These are phyloP conservation scores for Tephrocybe sp. DNA, from an alignment of 768 basidiomycete genomes.

Conservation along the genomic window DNA sequence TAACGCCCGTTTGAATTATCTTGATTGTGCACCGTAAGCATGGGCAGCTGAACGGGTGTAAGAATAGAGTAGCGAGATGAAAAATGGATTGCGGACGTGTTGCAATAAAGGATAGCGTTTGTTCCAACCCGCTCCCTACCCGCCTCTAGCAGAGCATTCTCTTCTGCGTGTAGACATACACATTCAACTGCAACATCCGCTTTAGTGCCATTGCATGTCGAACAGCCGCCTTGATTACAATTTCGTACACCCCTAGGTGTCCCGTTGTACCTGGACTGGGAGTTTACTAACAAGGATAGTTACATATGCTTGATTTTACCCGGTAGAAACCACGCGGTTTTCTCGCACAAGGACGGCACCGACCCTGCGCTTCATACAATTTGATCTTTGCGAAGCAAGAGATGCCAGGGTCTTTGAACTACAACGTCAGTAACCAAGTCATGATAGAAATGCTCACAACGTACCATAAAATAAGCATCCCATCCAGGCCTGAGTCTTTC, in stretches of 20 bases:
- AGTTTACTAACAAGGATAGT: neutral
- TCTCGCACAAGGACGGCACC: slow-evolving; percentile 91
- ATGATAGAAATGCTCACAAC: slow-evolving; percentile 13
- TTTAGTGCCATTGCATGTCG: slow-evolving; percentile 64
- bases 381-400: slow-evolving; percentile 84
- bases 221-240: slow-evolving; percentile 91
- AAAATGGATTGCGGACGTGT: slow-evolving; percentile 66
- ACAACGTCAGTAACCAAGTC: neutral
- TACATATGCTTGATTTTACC: slow-evolving; percentile 38
- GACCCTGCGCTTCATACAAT: slow-evolving; percentile 97
- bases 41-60: slow-evolving; percentile 67
- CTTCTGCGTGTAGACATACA: slow-evolving; percentile 95
- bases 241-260: slow-evolving; percentile 89
- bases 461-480: slow-evolving; percentile 97
- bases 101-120: slow-evolving; percentile 91
- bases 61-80: neutral
- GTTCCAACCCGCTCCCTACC: slow-evolving; percentile 86
- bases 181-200: slow-evolving; percentile 66
- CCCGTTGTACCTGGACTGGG: slow-evolving; percentile 79
- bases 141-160: slow-evolving; percentile 94
- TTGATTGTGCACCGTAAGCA: slow-evolving; percentile 97
- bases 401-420: slow-evolving; percentile 76
- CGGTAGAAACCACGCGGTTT: slow-evolving; percentile 75
- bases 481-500: slow-evolving; percentile 84
- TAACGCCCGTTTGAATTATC: slow-evolving; percentile 93